Evolutionary conservation across 441 rosid species (phyloP).

Genomic region (Gossypium laxum): DNA sequence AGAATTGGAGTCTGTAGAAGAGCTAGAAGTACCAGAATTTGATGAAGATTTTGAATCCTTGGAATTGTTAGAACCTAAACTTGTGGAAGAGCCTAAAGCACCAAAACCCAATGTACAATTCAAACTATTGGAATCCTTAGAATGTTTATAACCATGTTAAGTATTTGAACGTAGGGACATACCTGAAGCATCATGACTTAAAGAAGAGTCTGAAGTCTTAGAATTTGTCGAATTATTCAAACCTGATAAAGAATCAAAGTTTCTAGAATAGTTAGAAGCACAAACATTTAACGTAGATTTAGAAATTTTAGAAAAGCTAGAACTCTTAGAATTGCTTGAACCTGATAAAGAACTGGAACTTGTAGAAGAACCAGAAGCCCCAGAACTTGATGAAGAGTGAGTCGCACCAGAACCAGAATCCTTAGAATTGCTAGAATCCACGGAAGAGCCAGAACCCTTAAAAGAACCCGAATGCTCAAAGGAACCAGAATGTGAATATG

Average conservation of each 20-base stretch:
- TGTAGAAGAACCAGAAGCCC: neutral
- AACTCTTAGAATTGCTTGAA: neutral
- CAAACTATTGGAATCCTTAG: no score
- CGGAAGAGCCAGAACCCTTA: neutral
- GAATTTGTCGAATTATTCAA: neutral
- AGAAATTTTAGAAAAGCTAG: neutral
- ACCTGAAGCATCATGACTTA: neutral
- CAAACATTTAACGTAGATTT: neutral
- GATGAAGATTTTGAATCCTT: neutral
- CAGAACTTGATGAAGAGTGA: neutral
- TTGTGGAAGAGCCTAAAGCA: neutral
- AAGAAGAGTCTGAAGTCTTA: no score
- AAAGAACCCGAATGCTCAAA: neutral
- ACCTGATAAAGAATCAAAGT: neutral
- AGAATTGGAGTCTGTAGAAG: neutral
- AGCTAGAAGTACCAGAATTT: neutral
- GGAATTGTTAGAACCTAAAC: neutral
- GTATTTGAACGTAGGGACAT: neutral
- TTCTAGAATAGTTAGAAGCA: neutral
- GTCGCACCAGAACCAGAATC: neutral
- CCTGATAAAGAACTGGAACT: neutral
- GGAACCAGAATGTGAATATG: neutral
- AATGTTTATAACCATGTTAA: neutral
- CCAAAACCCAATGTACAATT: neutral
- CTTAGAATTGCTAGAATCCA: neutral